Percentiles rank a stretch among this genome's conserved stretches.
These are phyloP conservation scores for Trametes elegans DNA, from an alignment of 768 basidiomycete genomes.

Conservation along the genomic window DNA sequence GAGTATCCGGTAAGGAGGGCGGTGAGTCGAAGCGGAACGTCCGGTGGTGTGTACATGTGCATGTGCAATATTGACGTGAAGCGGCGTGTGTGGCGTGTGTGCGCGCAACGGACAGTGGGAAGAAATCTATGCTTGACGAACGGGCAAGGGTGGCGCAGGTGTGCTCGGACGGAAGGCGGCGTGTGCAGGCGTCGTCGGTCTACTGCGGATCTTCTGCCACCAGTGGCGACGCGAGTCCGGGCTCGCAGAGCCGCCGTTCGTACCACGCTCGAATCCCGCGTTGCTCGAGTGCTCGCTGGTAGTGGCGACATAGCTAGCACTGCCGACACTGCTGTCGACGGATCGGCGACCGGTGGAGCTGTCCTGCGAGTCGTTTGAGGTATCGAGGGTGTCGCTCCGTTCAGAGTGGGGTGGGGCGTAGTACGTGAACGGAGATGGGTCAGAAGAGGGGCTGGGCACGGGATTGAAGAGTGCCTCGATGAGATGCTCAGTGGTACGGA, in stretches of 20 bases:
- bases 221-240: conserved; percentile 13
- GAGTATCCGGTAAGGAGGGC: neutral
- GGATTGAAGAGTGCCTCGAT: conserved; percentile 85
- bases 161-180: conserved; percentile 5
- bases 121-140: neutral
- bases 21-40: neutral
- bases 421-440: conserved; percentile 30
- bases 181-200: conserved; percentile 18
- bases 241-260: neutral
- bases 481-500: conserved; percentile 65
- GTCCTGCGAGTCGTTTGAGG: conserved; percentile 5
- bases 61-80: no score
- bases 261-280: conserved; percentile 3
- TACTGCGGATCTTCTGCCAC: conserved; percentile 25
- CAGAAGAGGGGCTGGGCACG: conserved; percentile 31
- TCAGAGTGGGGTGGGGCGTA: conserved; percentile 20
- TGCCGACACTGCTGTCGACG: conserved; percentile 19
- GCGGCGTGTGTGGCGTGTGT: neutral
- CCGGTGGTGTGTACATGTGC: no score
- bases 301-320: conserved; percentile 7
- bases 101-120: neutral
- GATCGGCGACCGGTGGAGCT: conserved; percentile 9
- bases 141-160: conserved; percentile 14
- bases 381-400: neutral
- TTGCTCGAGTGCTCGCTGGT: conserved; percentile 14